phyloP scores from a whole-genome alignment of 2,329 filamentous ascomycete species.

The Colletotrichum coccodes region DNA sequence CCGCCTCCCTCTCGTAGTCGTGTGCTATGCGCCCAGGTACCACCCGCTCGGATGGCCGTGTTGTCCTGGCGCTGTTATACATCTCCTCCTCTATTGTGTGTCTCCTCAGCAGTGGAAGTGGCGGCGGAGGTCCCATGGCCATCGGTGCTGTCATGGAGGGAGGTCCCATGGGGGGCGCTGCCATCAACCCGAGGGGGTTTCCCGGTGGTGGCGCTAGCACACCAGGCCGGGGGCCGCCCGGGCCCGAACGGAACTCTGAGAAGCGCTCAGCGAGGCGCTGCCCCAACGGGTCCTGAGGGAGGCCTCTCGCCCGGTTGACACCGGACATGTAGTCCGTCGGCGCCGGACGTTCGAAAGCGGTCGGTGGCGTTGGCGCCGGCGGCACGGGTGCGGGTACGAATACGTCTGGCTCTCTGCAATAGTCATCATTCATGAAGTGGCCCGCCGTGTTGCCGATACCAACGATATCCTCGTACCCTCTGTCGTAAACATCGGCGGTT shows the following conservation, averaged over 20 bases:
- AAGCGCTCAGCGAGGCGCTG: constrained; percentile 62
- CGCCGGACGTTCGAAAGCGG: constrained; percentile 47
- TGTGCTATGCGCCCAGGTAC: constrained; percentile 40
- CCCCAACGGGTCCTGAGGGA: constrained; percentile 56
- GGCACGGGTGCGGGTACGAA: constrained; percentile 39
- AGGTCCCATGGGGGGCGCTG: constrained; percentile 12
- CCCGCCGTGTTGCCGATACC: constrained; percentile 62
- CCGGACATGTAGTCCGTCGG: constrained; percentile 54
- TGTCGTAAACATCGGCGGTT: constrained; percentile 46
- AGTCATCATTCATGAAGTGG: constrained; percentile 72
- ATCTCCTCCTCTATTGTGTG: constrained; percentile 54
- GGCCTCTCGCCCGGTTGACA: constrained; percentile 53
- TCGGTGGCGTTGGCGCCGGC: constrained; percentile 40
- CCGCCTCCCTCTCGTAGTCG: constrained; percentile 45
- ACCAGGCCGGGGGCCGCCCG: constrained; percentile 35
- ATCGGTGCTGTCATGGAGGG: constrained; percentile 22
- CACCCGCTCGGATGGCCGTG: constrained; percentile 42
- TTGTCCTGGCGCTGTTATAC: constrained; percentile 44
- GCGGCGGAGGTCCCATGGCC: constrained; percentile 34
- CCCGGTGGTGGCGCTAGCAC: constrained; percentile 33
- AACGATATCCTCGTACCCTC: constrained; percentile 48
- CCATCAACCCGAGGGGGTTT: constrained; percentile 37
- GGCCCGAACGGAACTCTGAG: constrained; percentile 52
- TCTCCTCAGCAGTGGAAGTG: constrained; percentile 46
- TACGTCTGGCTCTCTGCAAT: constrained; percentile 52